Evolutionary conservation across 2,329 filamentous ascomycete genomes (phyloP).

Genomic region (Trichoderma asperellum): DNA sequence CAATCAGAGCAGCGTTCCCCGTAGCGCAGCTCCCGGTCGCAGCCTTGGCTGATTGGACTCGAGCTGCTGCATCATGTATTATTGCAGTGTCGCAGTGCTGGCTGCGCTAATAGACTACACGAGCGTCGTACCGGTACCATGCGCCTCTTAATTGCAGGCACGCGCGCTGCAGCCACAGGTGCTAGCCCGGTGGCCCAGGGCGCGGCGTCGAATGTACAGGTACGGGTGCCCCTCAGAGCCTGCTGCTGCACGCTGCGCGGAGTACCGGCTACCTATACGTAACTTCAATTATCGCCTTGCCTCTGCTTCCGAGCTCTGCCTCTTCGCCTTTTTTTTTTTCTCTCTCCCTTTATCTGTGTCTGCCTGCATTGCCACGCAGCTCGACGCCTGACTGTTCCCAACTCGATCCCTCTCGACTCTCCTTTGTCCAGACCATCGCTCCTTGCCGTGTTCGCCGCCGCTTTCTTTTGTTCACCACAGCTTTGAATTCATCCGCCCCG

Average conservation of each 20-base stretch:
- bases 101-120: neutral
- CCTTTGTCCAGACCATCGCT: neutral
- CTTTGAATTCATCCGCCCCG: neutral
- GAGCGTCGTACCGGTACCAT: neutral
- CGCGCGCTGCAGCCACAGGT: neutral
- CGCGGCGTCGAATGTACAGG: neutral
- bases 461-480: neutral
- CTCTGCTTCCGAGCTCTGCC: slow-evolving; percentile 10
- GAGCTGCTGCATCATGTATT: slow-evolving; percentile 1
- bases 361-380: slow-evolving; percentile 14
- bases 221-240: neutral
- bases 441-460: neutral
- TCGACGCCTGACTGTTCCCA: slow-evolving; percentile 9
- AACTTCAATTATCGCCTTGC: slow-evolving; percentile 2
- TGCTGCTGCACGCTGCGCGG: neutral
- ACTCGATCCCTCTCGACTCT: neutral
- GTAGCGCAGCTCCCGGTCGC: neutral
- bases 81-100: neutral
- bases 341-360: slow-evolving; percentile 16
- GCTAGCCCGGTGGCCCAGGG: neutral
- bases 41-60: neutral
- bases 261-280: slow-evolving; percentile 7
- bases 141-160: neutral
- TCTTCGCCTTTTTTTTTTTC: neutral
- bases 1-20: neutral